Evolutionary conservation across 768 basidiomycete genomes (phyloP).

Genomic region (Lactifluus volemus): DNA sequence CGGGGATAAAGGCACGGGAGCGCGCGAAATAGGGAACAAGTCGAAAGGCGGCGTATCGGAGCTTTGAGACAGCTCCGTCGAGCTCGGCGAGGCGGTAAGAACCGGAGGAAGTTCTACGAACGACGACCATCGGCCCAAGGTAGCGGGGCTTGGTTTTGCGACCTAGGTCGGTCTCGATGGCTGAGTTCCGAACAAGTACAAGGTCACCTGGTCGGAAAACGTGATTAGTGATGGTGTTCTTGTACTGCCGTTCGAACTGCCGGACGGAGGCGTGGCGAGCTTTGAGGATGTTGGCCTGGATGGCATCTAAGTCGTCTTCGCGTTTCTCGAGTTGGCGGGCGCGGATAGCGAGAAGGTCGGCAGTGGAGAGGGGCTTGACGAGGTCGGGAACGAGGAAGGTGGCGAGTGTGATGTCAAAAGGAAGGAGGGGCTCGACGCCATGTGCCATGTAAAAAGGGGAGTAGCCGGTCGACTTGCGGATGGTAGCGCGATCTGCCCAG

Average conservation of each 20-base stretch:
- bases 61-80: too few relatives aligned
- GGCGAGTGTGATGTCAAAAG: slow-evolving; percentile 27
- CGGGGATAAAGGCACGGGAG: too few relatives aligned
- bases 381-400: slow-evolving; percentile 26
- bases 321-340: slow-evolving; percentile 24
- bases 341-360: background rate
- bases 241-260: slow-evolving; percentile 22
- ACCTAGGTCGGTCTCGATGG: slow-evolving; percentile 22
- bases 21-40: too few relatives aligned
- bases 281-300: slow-evolving; percentile 15
- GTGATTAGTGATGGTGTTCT: slow-evolving; percentile 17
- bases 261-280: background rate
- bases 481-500: too few relatives aligned
- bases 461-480: too few relatives aligned
- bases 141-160: background rate
- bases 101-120: too few relatives aligned
- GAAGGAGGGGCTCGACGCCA: slow-evolving; percentile 26
- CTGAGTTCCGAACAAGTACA: slow-evolving; percentile 31
- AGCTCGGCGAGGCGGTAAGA: too few relatives aligned
- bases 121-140: too few relatives aligned
- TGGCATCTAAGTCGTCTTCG: slow-evolving; percentile 20
- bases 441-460: slow-evolving; percentile 2
- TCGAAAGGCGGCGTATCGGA: too few relatives aligned
- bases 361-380: slow-evolving; percentile 10
- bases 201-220: slow-evolving; percentile 7